A percentile compares a stretch with the other conserved stretches of the same genome.
Conservation (phyloP, 176 grass and related monocot species). For the Oryza longistaminata region DNA sequence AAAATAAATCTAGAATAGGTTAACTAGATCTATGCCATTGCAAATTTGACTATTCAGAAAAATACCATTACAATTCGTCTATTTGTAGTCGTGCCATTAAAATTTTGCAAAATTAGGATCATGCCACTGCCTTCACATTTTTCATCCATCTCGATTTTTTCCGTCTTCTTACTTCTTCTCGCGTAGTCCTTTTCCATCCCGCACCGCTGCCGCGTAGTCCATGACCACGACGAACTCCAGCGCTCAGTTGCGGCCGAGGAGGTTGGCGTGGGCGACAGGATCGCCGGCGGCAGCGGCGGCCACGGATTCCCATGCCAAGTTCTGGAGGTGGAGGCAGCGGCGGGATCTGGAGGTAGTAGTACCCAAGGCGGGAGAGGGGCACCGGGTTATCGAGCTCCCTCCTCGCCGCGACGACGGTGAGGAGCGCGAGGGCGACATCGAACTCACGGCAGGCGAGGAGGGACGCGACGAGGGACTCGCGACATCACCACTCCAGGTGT, state of each 20-base stretch:
- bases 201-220: too few relatives aligned
- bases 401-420: constrained; percentile 49
- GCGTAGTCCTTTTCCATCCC: too few relatives aligned
- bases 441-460: constrained; percentile 77
- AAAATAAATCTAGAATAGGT: too few relatives aligned
- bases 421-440: constrained; percentile 70
- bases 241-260: constrained; percentile 61
- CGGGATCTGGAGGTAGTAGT: not conserved
- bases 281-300: not conserved
- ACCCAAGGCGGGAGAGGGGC: constrained; percentile 71
- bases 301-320: constrained; percentile 66
- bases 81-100: too few relatives aligned
- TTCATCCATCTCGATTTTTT: too few relatives aligned
- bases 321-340: constrained; percentile 67
- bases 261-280: constrained; percentile 37
- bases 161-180: too few relatives aligned
- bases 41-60: too few relatives aligned
- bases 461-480: constrained; percentile 52
- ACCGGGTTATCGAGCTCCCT: constrained; percentile 54
- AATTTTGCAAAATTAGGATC: too few relatives aligned
- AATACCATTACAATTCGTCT: too few relatives aligned
- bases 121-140: too few relatives aligned
- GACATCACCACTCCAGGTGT: constrained; percentile 55
- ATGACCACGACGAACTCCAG: too few relatives aligned
- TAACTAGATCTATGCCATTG: too few relatives aligned